These are phyloP conservation scores for Fagus crenata DNA, from an alignment of 306 rosid genomes.

Conservation along the genomic window DNA sequence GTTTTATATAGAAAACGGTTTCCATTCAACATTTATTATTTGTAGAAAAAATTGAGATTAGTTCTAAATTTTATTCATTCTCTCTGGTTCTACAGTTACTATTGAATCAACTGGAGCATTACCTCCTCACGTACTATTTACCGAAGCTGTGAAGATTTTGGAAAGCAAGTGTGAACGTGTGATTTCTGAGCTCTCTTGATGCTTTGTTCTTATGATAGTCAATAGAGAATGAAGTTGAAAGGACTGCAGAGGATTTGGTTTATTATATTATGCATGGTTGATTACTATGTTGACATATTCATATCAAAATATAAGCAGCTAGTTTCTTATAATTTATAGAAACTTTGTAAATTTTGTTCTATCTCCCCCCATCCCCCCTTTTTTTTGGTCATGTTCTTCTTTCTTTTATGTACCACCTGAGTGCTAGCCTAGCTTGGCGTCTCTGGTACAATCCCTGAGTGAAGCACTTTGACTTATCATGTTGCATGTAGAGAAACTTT, in stretches of 20 bases:
- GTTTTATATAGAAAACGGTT: not conserved
- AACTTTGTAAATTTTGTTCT: not conserved
- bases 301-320: constrained; percentile 4
- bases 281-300: not conserved
- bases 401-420: too few relatives aligned
- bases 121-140: constrained; percentile 75
- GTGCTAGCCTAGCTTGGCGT: too few relatives aligned
- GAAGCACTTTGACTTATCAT: not conserved
- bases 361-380: not conserved
- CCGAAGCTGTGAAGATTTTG: constrained; percentile 90
- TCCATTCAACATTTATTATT: not conserved
- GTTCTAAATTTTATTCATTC: constrained; percentile 12
- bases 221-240: constrained; percentile 9
- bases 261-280: constrained; percentile 4
- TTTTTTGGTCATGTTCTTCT: not conserved
- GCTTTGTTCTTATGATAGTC: constrained; percentile 13
- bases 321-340: not conserved
- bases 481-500: not conserved
- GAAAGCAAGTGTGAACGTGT: constrained; percentile 94
- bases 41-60: constrained; percentile 1
- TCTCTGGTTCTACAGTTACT: constrained; percentile 47
- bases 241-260: constrained; percentile 18
- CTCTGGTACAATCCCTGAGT: too few relatives aligned
- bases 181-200: constrained; percentile 75
- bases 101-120: constrained; percentile 90